A percentile compares a stretch with the other conserved stretches of the same genome.
phyloP scores from a whole-genome alignment of 1,284 basidiomycete genomes.

The Irpex lacteus region DNA sequence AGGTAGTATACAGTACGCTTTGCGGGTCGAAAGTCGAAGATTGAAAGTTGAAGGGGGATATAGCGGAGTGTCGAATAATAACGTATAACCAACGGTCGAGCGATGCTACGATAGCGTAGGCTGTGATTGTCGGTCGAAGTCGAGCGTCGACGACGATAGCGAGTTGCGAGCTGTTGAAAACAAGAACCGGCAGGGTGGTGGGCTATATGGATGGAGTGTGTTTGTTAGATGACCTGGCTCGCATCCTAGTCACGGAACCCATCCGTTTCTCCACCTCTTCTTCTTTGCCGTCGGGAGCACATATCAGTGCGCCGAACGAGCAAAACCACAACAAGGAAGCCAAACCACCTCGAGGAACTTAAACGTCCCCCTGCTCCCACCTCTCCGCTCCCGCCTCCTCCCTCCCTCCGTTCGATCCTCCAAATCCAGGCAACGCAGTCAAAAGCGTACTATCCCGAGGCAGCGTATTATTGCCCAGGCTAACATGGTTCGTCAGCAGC shows the following conservation, averaged over 20 bases:
- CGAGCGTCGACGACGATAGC: background rate
- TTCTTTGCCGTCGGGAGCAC: background rate
- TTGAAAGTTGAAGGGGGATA: background rate
- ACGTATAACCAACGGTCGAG: background rate
- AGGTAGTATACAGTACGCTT: background rate
- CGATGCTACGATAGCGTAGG: background rate
- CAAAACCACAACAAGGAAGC: background rate
- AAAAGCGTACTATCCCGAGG: slow-evolving; percentile 49
- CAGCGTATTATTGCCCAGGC: slow-evolving; percentile 33
- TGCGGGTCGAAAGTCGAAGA: background rate
- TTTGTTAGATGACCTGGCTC: too few species aligned
- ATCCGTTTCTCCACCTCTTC: background rate
- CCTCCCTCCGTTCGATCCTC: background rate
- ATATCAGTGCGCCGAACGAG: background rate
- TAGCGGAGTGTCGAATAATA: background rate
- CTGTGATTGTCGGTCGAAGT: background rate
- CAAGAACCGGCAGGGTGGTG: background rate
- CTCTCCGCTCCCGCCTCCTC: background rate
- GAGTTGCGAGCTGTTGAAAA: background rate
- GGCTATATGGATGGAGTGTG: background rate
- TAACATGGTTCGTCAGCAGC: slow-evolving; percentile 20
- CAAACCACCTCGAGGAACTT: background rate
- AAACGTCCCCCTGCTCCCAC: slow-evolving; percentile 1
- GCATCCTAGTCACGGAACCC: background rate
- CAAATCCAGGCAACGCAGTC: slow-evolving; percentile 41